A percentile compares a stretch with the other conserved stretches of the same genome.
Evolutionary conservation across 2,329 filamentous ascomycete species (phyloP).

Genomic region (Cladophialophora chaetospira): DNA sequence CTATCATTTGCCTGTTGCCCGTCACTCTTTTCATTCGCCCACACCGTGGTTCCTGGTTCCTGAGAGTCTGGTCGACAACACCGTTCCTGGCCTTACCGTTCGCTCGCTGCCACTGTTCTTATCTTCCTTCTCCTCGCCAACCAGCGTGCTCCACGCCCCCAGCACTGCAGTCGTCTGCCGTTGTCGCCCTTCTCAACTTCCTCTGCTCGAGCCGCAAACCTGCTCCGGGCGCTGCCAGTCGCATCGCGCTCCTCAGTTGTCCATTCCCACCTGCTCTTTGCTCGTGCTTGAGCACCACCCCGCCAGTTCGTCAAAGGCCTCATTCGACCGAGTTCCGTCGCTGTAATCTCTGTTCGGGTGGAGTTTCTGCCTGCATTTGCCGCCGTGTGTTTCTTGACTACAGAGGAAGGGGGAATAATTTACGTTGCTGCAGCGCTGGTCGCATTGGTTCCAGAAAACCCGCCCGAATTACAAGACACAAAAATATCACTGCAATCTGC

Average conservation of each 20-base stretch:
- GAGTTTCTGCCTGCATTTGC: slow-evolving; percentile 15
- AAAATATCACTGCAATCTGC: slow-evolving; percentile 14
- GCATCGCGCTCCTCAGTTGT: not conserved
- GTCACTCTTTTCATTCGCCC: slow-evolving; percentile 21
- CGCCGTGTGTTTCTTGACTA: slow-evolving; percentile 1
- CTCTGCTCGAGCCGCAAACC: slow-evolving; percentile 6
- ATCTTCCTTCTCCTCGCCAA: slow-evolving; percentile 19
- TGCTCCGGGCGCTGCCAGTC: slow-evolving; percentile 8
- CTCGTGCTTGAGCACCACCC: slow-evolving; percentile 3
- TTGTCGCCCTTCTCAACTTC: slow-evolving; percentile 3
- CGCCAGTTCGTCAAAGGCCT: slow-evolving; percentile 20
- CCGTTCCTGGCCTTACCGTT: slow-evolving; percentile 17
- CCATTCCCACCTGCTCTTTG: slow-evolving; percentile 6
- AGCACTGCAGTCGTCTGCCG: not conserved
- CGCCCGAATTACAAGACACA: slow-evolving; percentile 6
- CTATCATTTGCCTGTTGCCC: slow-evolving; percentile 14
- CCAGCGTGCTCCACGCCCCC: slow-evolving; percentile 14
- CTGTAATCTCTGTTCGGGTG: slow-evolving; percentile 21
- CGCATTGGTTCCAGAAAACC: slow-evolving; percentile 17
- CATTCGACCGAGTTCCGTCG: slow-evolving; percentile 11
- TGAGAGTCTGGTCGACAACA: slow-evolving; percentile 16
- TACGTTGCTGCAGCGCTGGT: slow-evolving; percentile 22
- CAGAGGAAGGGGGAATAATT: slow-evolving; percentile 1
- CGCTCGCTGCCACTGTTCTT: slow-evolving; percentile 15
- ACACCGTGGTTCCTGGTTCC: slow-evolving; percentile 25